A percentile compares a stretch with the other conserved stretches of the same genome.
Conservation (phyloP, 1,284 basidiomycete species). For the Sanghuangporus sanghuang region DNA sequence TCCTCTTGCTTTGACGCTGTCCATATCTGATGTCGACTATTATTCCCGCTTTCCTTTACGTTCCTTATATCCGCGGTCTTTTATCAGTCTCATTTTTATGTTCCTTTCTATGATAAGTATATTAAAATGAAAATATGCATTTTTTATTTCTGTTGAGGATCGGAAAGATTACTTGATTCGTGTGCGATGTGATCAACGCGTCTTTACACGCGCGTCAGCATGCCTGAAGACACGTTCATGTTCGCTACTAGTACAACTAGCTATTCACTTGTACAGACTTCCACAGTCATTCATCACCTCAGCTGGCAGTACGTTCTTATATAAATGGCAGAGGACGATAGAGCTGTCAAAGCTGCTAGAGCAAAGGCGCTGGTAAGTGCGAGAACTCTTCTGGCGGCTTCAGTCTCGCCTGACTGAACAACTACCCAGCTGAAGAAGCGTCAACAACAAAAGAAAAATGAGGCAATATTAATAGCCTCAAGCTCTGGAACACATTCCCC, state of each 20-base stretch:
- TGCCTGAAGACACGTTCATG: not conserved
- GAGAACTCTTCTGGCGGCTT: conserved; percentile 10
- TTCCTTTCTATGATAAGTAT: conserved; percentile 13
- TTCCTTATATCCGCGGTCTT: conserved; percentile 26
- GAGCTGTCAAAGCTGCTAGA: conserved; percentile 72
- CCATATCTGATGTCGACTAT: conserved; percentile 38
- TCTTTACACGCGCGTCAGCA: not conserved
- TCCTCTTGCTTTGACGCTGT: conserved; percentile 22
- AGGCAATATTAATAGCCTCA: conserved; percentile 29
- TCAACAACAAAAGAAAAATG: conserved; percentile 63
- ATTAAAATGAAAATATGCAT: conserved; percentile 7
- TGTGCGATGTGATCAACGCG: not conserved
- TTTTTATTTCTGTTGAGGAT: not conserved
- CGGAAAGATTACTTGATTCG: not conserved
- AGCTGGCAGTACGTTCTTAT: not conserved
- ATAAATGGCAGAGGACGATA: conserved; percentile 63
- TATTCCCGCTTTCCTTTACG: conserved; percentile 40
- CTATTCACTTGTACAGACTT: not conserved
- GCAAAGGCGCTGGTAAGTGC: conserved; percentile 67
- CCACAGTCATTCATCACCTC: not conserved
- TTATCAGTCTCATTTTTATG: conserved; percentile 19
- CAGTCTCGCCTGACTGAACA: conserved; percentile 17
- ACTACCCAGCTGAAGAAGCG: conserved; percentile 57
- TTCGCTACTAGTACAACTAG: not conserved
- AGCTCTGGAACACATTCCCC: conserved; percentile 32